Conservation (phyloP, 306 rosid genomes). For the Cicer cuneatum region DNA sequence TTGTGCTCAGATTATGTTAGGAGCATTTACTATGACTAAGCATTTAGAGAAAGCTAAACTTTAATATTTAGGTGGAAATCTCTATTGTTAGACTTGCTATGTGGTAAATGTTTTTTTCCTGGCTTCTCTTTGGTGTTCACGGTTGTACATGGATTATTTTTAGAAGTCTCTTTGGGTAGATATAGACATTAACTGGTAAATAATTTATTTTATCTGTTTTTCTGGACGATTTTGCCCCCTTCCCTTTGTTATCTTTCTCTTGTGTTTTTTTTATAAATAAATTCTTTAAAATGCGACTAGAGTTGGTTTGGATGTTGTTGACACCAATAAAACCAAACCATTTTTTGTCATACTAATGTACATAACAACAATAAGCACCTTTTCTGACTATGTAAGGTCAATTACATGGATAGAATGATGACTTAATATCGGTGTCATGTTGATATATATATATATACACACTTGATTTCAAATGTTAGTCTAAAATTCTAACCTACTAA, state of each 20-base stretch:
- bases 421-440: background rate
- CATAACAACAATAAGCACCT: background rate
- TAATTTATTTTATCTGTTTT: background rate
- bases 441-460: background rate
- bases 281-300: slow-evolving; percentile 14
- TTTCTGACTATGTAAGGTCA: background rate
- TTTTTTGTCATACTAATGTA: slow-evolving; percentile 27
- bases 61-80: slow-evolving; percentile 13
- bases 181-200: slow-evolving; percentile 11
- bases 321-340: slow-evolving; percentile 6
- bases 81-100: slow-evolving; percentile 25
- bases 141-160: background rate
- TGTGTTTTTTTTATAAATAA: background rate
- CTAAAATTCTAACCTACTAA: slow-evolving; percentile 27
- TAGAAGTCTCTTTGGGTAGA: slow-evolving; percentile 10
- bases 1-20: slow-evolving; percentile 13
- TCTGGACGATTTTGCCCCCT: background rate
- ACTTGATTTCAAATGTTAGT: background rate
- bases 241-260: background rate
- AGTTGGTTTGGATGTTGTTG: slow-evolving; percentile 10
- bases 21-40: slow-evolving; percentile 22
- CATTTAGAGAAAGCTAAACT: slow-evolving; percentile 23
- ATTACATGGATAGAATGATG: background rate
- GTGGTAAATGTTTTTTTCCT: slow-evolving; percentile 2
- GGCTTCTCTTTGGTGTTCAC: slow-evolving; percentile 19